Base-by-base conservation (phyloP, 139 green algal species). In the Picocystis salinarum region DNA sequence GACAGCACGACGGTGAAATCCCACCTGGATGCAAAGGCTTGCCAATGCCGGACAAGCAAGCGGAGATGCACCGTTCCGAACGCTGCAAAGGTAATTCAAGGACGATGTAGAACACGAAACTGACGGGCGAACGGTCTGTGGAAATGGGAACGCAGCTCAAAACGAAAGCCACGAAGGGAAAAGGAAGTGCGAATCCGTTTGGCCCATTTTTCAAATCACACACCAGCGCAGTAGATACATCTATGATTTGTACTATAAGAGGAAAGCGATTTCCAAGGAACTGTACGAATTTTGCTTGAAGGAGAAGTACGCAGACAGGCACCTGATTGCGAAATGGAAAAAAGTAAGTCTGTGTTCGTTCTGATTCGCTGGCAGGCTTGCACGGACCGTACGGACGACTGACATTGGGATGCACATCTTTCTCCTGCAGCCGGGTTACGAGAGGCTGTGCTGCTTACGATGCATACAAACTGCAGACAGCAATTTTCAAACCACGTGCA, bases 401-500 rank as follows among this genome's bases (percentile, higher is more conserved):
- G 31, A 17, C 13, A 15, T 37, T 37, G 31, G 15, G 13, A 37
- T 37, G 31, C 31, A 13, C 13, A 13, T 37, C 31, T 17, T 37
- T 13, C 13, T 17, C 13, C 31, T 13, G 13, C 13, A 65, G 56
- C 18, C 42, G 1, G 56, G 56, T 19, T 65, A 64, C 37, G 55
- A 65, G 45, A 22, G 33, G 15, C 33, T 65, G 33, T 65, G 56
- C 53, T 65, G 54, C 24, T 12, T 65, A 17, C 40, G 42, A 5
- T 66, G 54, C 53, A 65, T 65, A 23, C 55, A 66, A 29, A 24
- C 54, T 17, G 17, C 26, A 18, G 55, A 65, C 41, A 34, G 50
- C 44, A 65, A 67, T 34, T 67, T 67, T 22, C 36, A 40, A 9
- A 65, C 56, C 17, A 66, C 56, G 2, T 65, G 54, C 31, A 52